A percentile compares a stretch with the other conserved stretches of the same genome.
Evolutionary conservation across 2,329 filamentous ascomycete genomes (phyloP).

Genomic region (Periconia sp.): DNA sequence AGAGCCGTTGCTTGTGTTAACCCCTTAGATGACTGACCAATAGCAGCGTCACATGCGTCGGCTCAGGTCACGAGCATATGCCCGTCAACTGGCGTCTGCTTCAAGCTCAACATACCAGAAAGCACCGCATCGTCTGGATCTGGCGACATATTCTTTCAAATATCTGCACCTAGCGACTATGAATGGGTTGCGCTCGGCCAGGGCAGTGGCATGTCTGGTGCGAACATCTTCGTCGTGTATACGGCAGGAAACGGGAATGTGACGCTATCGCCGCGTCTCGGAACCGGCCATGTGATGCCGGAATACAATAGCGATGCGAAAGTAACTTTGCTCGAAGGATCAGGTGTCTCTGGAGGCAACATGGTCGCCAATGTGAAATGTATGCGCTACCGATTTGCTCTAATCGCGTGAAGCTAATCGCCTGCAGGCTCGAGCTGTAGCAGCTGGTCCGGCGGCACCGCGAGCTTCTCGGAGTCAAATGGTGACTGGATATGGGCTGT

Average conservation of each 20-base stretch:
- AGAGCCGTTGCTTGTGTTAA: not conserved
- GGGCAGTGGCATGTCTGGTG: slow-evolving; percentile 58
- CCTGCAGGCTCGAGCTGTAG: slow-evolving; percentile 57
- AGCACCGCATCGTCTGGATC: slow-evolving; percentile 56
- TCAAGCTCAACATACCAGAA: slow-evolving; percentile 61
- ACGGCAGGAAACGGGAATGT: slow-evolving; percentile 58
- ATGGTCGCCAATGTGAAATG: slow-evolving; percentile 65
- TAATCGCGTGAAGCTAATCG: slow-evolving; percentile 13
- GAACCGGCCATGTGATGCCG: slow-evolving; percentile 53
- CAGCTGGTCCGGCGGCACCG: slow-evolving; percentile 58
- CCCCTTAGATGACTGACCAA: slow-evolving; percentile 22
- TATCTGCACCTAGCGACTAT: slow-evolving; percentile 59
- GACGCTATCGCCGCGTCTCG: slow-evolving; percentile 61
- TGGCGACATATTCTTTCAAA: slow-evolving; percentile 65
- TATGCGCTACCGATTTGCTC: slow-evolving; percentile 25
- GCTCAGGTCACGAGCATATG: slow-evolving; percentile 41
- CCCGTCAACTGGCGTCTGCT: slow-evolving; percentile 48
- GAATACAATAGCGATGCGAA: slow-evolving; percentile 49
- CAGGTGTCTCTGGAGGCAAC: slow-evolving; percentile 57
- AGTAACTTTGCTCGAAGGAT: slow-evolving; percentile 59
- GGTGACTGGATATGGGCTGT: slow-evolving; percentile 61
- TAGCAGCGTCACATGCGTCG: slow-evolving; percentile 29
- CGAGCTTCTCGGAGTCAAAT: slow-evolving; percentile 53
- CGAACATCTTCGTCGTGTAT: slow-evolving; percentile 67
- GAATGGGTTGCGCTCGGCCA: slow-evolving; percentile 64